Conservation (phyloP, 2,329 filamentous ascomycete genomes). For the Claviceps cyperi region DNA sequence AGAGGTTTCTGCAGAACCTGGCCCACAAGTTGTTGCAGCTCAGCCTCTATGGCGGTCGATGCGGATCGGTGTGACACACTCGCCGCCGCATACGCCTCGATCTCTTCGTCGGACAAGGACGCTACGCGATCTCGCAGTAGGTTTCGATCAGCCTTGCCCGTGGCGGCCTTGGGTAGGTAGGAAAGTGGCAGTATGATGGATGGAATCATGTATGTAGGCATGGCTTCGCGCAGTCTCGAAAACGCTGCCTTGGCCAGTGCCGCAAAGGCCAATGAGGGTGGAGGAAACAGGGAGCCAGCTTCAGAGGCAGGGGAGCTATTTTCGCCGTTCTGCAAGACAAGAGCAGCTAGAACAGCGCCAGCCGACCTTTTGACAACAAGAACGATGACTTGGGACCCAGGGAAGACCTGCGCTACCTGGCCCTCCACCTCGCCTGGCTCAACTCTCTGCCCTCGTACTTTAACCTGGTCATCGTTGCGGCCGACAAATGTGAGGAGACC, state of each 20-base stretch:
- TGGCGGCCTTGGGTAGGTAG: not conserved
- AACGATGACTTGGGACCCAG: not conserved
- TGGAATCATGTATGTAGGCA: not conserved
- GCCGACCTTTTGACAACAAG: not conserved
- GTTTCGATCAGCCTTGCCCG: not conserved
- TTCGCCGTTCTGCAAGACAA: not conserved
- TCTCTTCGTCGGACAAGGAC: not conserved
- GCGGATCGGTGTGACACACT: not conserved
- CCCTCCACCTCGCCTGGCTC: slow-evolving; percentile 9
- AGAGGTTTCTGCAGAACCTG: not conserved
- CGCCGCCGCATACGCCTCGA: not conserved
- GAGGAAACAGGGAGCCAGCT: not conserved
- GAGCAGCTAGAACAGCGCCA: not conserved
- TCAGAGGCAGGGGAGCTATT: not conserved
- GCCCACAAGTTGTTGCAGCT: not conserved
- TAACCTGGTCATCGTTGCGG: slow-evolving; percentile 2
- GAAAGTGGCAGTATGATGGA: not conserved
- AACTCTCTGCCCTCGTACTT: slow-evolving; percentile 9
- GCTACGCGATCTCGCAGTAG: not conserved
- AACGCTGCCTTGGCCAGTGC: not conserved
- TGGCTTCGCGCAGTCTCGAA: not conserved
- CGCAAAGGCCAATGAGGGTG: not conserved
- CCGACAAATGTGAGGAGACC: slow-evolving; percentile 5
- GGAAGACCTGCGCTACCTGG: not conserved
- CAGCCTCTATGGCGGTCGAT: not conserved